Base-by-base conservation (phyloP, 177 flowering plant species). In the Vitis hybrid region DNA sequence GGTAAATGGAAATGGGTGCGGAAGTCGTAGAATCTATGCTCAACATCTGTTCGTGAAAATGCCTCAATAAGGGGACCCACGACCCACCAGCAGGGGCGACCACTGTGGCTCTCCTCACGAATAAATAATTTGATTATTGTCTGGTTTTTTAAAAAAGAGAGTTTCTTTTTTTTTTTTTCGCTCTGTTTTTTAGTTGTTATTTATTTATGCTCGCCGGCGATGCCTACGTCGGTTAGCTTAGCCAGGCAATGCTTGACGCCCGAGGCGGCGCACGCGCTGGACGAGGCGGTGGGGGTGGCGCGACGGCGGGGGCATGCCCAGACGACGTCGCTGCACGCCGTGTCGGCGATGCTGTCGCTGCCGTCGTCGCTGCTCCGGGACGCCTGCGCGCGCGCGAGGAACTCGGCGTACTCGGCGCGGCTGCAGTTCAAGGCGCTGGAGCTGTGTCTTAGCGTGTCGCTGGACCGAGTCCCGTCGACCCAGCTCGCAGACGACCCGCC, bases 181-280 rank as follows among this genome's bases (percentile, higher is more conserved):
- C 24, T 44, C 8, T 68, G 9, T 12, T 2, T 57, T 55, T 62
- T 70, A 15, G 8, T 2, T 31, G n/a, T 7, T 24, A 15, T 54
- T 14, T 20, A 11, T 68, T 52, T 62, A 63, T 75, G 62, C 28
- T 50, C 44, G 66, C 66, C 82, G 82, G 80, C 74, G 81, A 89
- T 89, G 93, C 93, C 93, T 18, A 88, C 93, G 76, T 90, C 93
- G 87, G 88, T 89, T 3, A 75, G 67, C 71, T 64, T 76, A 15
- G 93, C 91, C n/a, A 72, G 90, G 81, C 93, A 88, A 80, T 89
- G 91, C 79, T 66, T 89, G 49, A 81, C 91, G 0, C 65, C 81
- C 1, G 90, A 83, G 51, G 85, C 93, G 1, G 86, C 87, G 8
- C 77, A 73, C 61, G 88, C 85, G 18, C 81, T 89, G 1, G 89